Percentiles rank a stretch among this genome's conserved stretches.
Conservation (phyloP, 1,284 basidiomycete genomes). For the Megacollybia platyphylla region DNA sequence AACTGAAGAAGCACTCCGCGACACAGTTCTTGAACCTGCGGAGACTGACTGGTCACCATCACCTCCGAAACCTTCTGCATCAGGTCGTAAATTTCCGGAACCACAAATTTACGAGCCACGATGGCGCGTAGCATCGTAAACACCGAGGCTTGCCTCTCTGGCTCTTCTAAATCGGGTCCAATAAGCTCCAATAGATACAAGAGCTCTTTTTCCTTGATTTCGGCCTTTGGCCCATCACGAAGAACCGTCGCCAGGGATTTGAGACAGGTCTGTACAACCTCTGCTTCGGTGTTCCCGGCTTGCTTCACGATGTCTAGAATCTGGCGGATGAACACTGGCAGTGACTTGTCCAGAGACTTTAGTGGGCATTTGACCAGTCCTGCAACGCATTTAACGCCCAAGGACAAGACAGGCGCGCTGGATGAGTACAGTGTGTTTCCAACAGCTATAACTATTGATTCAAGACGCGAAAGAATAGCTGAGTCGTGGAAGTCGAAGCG, state of each 20-base stretch:
- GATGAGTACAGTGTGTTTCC: slow-evolving; percentile 91
- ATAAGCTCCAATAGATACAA: slow-evolving; percentile 80
- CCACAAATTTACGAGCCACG: slow-evolving; percentile 82
- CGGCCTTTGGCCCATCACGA: slow-evolving; percentile 70
- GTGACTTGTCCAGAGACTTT: slow-evolving; percentile 62
- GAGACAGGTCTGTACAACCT: slow-evolving; percentile 81
- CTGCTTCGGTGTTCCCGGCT: slow-evolving; percentile 81
- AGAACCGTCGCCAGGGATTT: slow-evolving; percentile 80
- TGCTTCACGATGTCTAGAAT: slow-evolving; percentile 79
- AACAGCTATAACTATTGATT: slow-evolving; percentile 78
- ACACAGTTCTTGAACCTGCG: slow-evolving; percentile 86
- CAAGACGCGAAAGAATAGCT: slow-evolving; percentile 65
- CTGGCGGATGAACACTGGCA: slow-evolving; percentile 81
- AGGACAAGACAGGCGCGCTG: slow-evolving; percentile 66
- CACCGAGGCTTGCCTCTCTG: slow-evolving; percentile 74
- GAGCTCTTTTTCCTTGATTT: slow-evolving; percentile 85
- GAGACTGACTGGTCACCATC: slow-evolving; percentile 88
- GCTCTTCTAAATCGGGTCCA: slow-evolving; percentile 88
- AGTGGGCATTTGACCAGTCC: slow-evolving; percentile 82
- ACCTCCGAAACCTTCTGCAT: slow-evolving; percentile 95
- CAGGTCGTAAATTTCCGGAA: slow-evolving; percentile 94
- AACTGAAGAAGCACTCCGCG: slow-evolving; percentile 88
- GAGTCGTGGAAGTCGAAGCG: slow-evolving; percentile 79
- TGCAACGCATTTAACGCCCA: slow-evolving; percentile 74
- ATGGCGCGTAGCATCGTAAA: slow-evolving; percentile 92